phyloP scores from a whole-genome alignment of 306 rosid genomes.

The Rosa persica region DNA sequence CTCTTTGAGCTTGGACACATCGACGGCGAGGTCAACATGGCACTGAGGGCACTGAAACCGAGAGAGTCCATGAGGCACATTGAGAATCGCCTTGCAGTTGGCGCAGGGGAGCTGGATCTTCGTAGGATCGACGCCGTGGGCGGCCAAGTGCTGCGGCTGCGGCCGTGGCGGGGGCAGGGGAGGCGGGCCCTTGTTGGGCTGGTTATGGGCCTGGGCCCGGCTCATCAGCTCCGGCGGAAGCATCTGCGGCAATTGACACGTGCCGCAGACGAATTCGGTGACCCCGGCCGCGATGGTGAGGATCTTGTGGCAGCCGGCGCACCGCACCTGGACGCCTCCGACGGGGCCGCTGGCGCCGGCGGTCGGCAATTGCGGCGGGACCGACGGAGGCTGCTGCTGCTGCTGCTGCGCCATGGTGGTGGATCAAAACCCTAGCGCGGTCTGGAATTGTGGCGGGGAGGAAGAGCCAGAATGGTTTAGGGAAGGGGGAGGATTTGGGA shows the following conservation, averaged over 20 bases:
- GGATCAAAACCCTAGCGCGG: constrained; percentile 12
- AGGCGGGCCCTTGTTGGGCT: constrained; percentile 19
- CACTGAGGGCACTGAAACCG: constrained; percentile 91
- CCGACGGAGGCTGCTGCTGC: constrained; percentile 31
- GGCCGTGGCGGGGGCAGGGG: constrained; percentile 9
- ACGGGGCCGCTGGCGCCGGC: constrained; percentile 3
- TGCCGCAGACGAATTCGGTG: constrained; percentile 77
- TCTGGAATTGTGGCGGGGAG: neutral
- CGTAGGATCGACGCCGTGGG: constrained; percentile 92
- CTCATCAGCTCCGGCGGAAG: constrained; percentile 94
- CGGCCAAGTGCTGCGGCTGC: constrained; percentile 46
- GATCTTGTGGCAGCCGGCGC: constrained; percentile 90
- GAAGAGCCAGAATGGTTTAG: neutral
- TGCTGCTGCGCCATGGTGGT: constrained; percentile 25
- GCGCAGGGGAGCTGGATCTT: constrained; percentile 99
- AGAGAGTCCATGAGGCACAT: constrained; percentile 88
- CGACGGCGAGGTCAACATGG: constrained; percentile 81
- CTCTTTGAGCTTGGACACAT: constrained; percentile 51
- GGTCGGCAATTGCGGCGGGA: constrained; percentile 31
- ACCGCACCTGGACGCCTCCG: constrained; percentile 81
- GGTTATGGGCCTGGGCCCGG: constrained; percentile 43
- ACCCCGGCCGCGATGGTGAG: constrained; percentile 70
- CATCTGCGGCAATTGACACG: constrained; percentile 90
- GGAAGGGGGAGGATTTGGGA: neutral
- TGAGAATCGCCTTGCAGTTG: constrained; percentile 83